Evolutionary conservation across 1,284 basidiomycete genomes (phyloP).

Genomic region (Agroathelia rolfsii): DNA sequence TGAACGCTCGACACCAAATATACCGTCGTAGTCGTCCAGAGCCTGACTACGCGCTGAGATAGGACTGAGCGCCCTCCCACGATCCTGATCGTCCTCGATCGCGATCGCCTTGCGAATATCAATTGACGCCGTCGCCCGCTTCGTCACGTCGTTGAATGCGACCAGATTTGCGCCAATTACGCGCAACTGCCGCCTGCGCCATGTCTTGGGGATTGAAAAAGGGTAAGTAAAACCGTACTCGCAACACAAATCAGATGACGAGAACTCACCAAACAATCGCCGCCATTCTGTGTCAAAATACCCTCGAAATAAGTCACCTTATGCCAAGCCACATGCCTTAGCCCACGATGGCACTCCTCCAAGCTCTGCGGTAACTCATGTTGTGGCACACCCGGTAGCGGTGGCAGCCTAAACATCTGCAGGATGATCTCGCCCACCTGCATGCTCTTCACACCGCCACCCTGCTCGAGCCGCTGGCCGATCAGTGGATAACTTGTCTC

Average conservation of each 20-base stretch:
- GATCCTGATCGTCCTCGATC: slow-evolving; percentile 69
- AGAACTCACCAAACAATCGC: slow-evolving; percentile 77
- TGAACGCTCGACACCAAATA: slow-evolving; percentile 72
- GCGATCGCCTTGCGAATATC: slow-evolving; percentile 78
- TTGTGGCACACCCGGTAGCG: slow-evolving; percentile 71
- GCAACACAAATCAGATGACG: slow-evolving; percentile 7
- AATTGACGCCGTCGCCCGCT: slow-evolving; percentile 83
- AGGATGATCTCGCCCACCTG: slow-evolving; percentile 75
- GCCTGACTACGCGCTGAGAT: slow-evolving; percentile 29
- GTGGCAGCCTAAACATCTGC: slow-evolving; percentile 84
- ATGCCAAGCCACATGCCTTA: slow-evolving; percentile 86
- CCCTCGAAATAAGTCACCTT: slow-evolving; percentile 88
- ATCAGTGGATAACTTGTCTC: slow-evolving; percentile 81
- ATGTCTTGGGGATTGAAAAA: slow-evolving; percentile 43
- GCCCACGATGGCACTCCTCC: slow-evolving; percentile 85
- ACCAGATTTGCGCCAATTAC: slow-evolving; percentile 82
- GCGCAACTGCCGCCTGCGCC: slow-evolving; percentile 81
- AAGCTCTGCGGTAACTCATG: slow-evolving; percentile 82
- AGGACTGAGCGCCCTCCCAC: slow-evolving; percentile 33
- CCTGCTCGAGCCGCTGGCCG: slow-evolving; percentile 55
- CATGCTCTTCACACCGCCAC: slow-evolving; percentile 44
- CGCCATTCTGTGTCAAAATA: slow-evolving; percentile 88
- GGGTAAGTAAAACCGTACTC: slow-evolving; percentile 9
- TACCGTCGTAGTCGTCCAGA: slow-evolving; percentile 58
- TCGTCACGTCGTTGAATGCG: slow-evolving; percentile 92